Base-by-base conservation (phyloP, 2,329 filamentous ascomycete genomes). In the Periconia sp. region DNA sequence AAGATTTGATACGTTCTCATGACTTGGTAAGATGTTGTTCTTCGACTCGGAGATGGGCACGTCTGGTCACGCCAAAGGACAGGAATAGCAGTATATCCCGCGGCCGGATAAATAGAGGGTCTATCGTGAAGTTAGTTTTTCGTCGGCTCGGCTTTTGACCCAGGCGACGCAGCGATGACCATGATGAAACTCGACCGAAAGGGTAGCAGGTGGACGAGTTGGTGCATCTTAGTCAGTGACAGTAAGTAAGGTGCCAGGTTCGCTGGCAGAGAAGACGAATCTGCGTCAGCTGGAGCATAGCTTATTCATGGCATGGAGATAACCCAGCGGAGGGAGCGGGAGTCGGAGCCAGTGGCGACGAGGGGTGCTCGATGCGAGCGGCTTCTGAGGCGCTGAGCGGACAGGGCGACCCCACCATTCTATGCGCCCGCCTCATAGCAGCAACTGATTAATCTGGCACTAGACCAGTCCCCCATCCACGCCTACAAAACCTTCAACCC, bases 401-500 rank as follows among this genome's bases (percentile, higher is more conserved):
- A 22, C 15, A 30, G 28, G 16, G 12, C 12, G 5, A 28, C 40
- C 38, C 38, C 38, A 41, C 36, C 22, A 38, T 13, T 12, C 31
- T 18, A 36, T 21, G 9, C 31, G 36, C 35, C 24, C 29, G 23
- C 33, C 31, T 37, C 34, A 40, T 42, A 43, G 36, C 33, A 32
- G 36, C 31, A 42, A 40, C 30, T 29, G 32, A 31, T 43, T 36
- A 38, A 39, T 34, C 22, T 16, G 28, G 19, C 42, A 36, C 33
- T 32, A 44, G 33, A 31, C 36, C 33, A 15, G 15, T 38, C 33
- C 36, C 40, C 48, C 40, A 37, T 35, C 39, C 37, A 40, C 26
- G 13, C 18, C 41, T 49, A 47, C 46, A 45, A 53, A 46, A 46
- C 33, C 38, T 24, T 29, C 33, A 17, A 17, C 12, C 38, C 40